These are phyloP conservation scores for Metschnikowia bowlesiae DNA, from an alignment of 805 yeast genomes.

Conservation along the genomic window DNA sequence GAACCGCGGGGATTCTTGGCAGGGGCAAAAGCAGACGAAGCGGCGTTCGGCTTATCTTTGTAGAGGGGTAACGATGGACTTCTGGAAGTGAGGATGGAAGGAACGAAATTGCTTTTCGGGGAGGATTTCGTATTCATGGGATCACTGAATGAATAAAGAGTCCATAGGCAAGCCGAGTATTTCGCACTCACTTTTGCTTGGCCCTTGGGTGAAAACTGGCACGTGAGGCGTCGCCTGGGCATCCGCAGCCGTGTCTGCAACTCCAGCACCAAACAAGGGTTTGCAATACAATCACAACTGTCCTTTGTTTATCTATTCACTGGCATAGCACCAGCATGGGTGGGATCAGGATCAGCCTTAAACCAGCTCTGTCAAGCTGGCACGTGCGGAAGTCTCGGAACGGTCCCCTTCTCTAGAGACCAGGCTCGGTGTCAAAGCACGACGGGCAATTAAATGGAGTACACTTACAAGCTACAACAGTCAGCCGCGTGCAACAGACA, in stretches of 20 bases:
- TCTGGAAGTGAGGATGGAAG: slow-evolving; percentile 9
- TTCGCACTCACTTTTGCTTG: neutral
- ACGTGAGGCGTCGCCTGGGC: neutral
- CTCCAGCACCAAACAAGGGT: neutral
- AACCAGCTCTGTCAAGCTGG: no score
- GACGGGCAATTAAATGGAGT: no score
- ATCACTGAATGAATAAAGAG: neutral
- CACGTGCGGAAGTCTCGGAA: no score
- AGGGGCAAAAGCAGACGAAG: slow-evolving; percentile 7
- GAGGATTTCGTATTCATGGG: slow-evolving; percentile 14
- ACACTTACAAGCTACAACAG: no score
- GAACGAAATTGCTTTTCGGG: slow-evolving; percentile 8
- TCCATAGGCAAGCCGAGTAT: neutral
- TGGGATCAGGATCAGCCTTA: no score
- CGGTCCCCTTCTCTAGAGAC: no score
- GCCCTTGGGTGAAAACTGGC: neutral
- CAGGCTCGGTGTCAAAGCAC: no score
- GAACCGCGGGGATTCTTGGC: slow-evolving; percentile 5
- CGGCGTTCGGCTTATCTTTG: slow-evolving; percentile 16
- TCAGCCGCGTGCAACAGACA: no score
- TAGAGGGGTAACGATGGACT: slow-evolving; percentile 15
- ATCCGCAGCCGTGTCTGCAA: neutral
- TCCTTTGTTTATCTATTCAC: neutral
- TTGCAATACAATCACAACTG: neutral
- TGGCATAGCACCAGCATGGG: neutral